phyloP scores from a whole-genome alignment of 1,284 basidiomycete genomes.

The Erythrobasidium hasegawianum region DNA sequence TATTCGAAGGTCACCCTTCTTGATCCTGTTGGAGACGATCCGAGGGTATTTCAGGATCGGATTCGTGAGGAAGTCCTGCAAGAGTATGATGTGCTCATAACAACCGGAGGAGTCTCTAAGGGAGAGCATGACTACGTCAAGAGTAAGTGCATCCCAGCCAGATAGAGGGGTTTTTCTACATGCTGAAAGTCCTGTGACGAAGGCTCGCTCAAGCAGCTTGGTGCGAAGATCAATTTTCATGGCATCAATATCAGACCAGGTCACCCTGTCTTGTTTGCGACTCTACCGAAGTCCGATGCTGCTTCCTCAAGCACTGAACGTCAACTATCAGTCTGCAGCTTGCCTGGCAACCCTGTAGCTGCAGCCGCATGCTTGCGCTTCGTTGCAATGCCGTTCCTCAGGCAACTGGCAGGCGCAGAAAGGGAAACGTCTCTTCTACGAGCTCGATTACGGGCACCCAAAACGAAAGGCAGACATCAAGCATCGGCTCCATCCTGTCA shows the following conservation, averaged over 20 bases:
- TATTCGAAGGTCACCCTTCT: background rate
- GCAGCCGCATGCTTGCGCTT: conserved; percentile 18
- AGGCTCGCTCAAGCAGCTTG: conserved; percentile 5
- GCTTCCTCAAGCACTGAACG: no score
- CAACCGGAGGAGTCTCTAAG: conserved; percentile 21
- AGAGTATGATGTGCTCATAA: conserved; percentile 7
- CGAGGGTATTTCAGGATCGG: background rate
- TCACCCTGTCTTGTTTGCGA: conserved; percentile 13
- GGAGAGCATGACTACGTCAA: conserved; percentile 21
- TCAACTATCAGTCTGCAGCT: conserved; percentile 2
- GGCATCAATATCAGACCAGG: conserved; percentile 10
- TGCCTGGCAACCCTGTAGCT: conserved; percentile 21
- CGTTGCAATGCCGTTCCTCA: conserved; percentile 11
- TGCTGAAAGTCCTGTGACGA: background rate
- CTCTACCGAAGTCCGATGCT: background rate
- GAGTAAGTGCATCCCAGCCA: background rate
- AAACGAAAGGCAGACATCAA: background rate
- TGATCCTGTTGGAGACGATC: conserved; percentile 6
- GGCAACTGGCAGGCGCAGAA: background rate
- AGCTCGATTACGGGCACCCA: background rate
- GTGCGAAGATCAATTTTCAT: conserved; percentile 13
- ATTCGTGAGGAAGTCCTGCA: background rate
- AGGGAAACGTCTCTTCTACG: background rate
- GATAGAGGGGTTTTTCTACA: background rate
- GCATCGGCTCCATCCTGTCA: no score